Base-by-base conservation (phyloP, 805 yeast genomes). In the Ogataea saltuana region DNA sequence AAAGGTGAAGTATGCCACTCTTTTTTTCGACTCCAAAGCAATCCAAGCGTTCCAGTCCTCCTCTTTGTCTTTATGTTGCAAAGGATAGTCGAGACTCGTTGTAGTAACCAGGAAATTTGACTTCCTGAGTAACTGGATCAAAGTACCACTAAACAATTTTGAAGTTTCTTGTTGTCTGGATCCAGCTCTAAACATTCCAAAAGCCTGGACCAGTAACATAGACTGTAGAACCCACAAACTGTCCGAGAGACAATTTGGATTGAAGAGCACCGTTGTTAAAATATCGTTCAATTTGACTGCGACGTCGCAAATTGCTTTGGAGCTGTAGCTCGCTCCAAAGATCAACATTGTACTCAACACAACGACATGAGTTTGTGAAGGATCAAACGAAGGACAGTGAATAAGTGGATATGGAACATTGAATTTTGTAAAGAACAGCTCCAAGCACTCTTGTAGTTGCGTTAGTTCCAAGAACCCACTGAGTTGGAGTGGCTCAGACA, bases 371-470 rank as follows among this genome's bases (percentile, higher is more conserved):
- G 19, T 33, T 11, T 33, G 21, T 3, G 36, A 20, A 2, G 49
- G 49, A 7, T 42, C 40, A 22, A 46, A 51, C 12, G 46, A 40
- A 5, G 41, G 40, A 25, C 31, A 15, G 17, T 51, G 53, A 22
- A 51, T 46, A 28, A 51, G 21, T 4, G 53, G 55, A 25, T 51
- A 49, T 1, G 39, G 25, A 16, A 37, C 21, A 27, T 51, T 51
- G 30, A 49, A 40, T 9, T 42, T 39, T 6, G 38, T 17, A 37
- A 51, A 46, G 17, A 39, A 46, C 8, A 37, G 42, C 4, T 38
- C 39, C 15, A 50, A 4, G 16, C 15, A 45, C 19, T 45, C 37
- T 23, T 48, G 51, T 32, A 48, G 8, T 9, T 18, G n/a, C 27
- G 17, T 31, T 10, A 32, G 13, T 13, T 35, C 39, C 22, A 47